Conservation (phyloP, 805 yeast species). For the Ogataea naganishii region DNA sequence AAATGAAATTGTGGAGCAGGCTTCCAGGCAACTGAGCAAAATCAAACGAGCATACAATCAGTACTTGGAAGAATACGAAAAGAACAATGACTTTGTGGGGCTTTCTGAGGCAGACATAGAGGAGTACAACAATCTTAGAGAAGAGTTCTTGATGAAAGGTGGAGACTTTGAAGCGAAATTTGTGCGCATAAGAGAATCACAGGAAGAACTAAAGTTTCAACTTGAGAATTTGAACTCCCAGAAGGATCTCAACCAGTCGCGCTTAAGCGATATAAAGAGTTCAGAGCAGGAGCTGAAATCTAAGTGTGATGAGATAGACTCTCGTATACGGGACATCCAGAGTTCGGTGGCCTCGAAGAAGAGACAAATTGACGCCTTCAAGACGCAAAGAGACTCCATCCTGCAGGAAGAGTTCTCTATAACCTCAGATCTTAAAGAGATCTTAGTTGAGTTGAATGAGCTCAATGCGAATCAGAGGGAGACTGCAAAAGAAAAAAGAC, state of each 20-base stretch:
- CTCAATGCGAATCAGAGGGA: constrained; percentile 72
- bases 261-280: constrained; percentile 25
- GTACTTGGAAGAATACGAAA: constrained; percentile 10
- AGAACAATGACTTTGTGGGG: constrained; percentile 5
- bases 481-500: constrained; percentile 54
- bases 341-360: constrained; percentile 23
- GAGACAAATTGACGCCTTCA: constrained; percentile 17
- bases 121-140: constrained; percentile 53
- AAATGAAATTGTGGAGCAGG: constrained; percentile 27
- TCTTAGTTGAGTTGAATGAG: constrained; percentile 56
- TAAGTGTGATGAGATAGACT: constrained; percentile 20
- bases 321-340: constrained; percentile 18
- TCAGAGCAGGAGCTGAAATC: constrained; percentile 22
- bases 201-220: constrained; percentile 20
- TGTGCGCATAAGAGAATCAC: constrained; percentile 35
- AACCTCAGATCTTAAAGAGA: constrained; percentile 54
- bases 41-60: constrained; percentile 15
- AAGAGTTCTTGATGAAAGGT: constrained; percentile 40
- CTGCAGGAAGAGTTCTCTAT: constrained; percentile 46
- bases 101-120: constrained; percentile 42
- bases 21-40: constrained; percentile 36
- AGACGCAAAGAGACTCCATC: constrained; percentile 27
- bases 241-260: constrained; percentile 24
- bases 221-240: constrained; percentile 28
- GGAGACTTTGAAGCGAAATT: constrained; percentile 52